phyloP scores from a whole-genome alignment of 2,329 filamentous ascomycete species.

The Malbranchea zuffiana region DNA sequence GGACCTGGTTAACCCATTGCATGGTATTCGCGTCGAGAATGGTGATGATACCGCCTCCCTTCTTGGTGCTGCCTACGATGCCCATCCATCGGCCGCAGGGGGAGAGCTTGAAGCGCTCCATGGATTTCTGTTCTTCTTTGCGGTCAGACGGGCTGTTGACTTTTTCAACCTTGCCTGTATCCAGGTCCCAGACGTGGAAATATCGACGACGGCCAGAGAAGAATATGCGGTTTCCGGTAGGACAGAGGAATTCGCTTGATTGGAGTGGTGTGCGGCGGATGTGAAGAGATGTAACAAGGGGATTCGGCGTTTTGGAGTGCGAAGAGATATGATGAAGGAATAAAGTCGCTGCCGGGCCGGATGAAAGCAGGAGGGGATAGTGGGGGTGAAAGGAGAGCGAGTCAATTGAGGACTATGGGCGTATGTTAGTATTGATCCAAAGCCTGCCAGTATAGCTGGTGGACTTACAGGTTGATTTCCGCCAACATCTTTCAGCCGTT shows the following conservation, averaged over 20 bases:
- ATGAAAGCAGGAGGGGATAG: constrained; percentile 79
- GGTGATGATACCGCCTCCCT: constrained; percentile 81
- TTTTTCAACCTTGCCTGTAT: constrained; percentile 71
- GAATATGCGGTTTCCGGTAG: constrained; percentile 66
- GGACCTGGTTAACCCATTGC: constrained; percentile 77
- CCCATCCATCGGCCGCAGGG: constrained; percentile 81
- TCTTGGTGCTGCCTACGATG: constrained; percentile 64
- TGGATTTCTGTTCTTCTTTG: constrained; percentile 69
- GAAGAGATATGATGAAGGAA: constrained; percentile 82
- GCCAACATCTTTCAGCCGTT: constrained; percentile 75
- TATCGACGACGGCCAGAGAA: constrained; percentile 79
- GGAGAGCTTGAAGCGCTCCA: constrained; percentile 82
- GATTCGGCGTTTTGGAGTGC: constrained; percentile 68
- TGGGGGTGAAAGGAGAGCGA: constrained; percentile 82
- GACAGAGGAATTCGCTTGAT: constrained; percentile 67
- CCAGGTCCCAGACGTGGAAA: constrained; percentile 89
- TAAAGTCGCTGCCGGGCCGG: constrained; percentile 72
- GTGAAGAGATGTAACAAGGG: constrained; percentile 80
- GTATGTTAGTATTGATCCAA: not conserved
- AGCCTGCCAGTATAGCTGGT: not conserved
- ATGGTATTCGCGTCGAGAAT: constrained; percentile 66
- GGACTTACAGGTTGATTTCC: constrained; percentile 55
- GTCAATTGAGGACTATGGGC: constrained; percentile 55
- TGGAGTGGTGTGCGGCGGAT: constrained; percentile 73
- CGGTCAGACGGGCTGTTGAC: constrained; percentile 60